These are phyloP conservation scores for Cladosporium colombiae DNA, from an alignment of 2,329 filamentous ascomycete genomes.

Conservation along the genomic window DNA sequence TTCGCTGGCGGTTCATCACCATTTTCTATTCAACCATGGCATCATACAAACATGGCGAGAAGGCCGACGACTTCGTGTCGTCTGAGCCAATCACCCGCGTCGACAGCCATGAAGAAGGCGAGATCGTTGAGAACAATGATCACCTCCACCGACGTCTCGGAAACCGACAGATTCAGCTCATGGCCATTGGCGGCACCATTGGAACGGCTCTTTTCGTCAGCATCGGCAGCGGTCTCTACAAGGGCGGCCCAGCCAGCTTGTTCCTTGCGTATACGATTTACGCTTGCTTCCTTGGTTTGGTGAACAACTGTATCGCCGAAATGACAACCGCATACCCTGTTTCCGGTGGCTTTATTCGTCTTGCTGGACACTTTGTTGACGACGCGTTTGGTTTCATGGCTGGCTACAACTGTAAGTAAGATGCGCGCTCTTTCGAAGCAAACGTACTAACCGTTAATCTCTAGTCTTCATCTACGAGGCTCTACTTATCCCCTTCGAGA, in stretches of 20 bases:
- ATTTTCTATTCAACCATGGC: background rate
- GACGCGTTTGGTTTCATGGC: constrained; percentile 61
- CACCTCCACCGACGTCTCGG: constrained; percentile 35
- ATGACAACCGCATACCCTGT: constrained; percentile 66
- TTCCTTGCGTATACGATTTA: constrained; percentile 62
- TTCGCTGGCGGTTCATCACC: background rate
- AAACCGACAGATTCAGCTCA: constrained; percentile 39
- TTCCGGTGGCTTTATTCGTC: constrained; percentile 63
- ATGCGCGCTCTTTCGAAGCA: too few species aligned
- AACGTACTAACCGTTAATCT: constrained; percentile 29
- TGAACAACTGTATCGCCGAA: constrained; percentile 67
- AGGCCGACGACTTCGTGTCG: constrained; percentile 7
- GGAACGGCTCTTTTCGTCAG: constrained; percentile 39
- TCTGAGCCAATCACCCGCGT: background rate
- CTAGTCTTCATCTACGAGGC: constrained; percentile 52
- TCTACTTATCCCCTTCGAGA: constrained; percentile 54
- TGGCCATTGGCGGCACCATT: constrained; percentile 40
- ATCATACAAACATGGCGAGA: constrained; percentile 4
- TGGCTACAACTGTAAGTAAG: constrained; percentile 43
- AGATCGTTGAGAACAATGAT: constrained; percentile 29
- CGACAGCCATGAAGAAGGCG: constrained; percentile 12
- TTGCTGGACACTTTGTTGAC: constrained; percentile 66
- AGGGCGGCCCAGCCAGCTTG: constrained; percentile 54
- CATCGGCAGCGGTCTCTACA: constrained; percentile 58
- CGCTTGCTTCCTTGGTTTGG: constrained; percentile 56